Evolutionary conservation across 345 rosid species (phyloP).

Genomic region (Fremontodendron californicum): DNA sequence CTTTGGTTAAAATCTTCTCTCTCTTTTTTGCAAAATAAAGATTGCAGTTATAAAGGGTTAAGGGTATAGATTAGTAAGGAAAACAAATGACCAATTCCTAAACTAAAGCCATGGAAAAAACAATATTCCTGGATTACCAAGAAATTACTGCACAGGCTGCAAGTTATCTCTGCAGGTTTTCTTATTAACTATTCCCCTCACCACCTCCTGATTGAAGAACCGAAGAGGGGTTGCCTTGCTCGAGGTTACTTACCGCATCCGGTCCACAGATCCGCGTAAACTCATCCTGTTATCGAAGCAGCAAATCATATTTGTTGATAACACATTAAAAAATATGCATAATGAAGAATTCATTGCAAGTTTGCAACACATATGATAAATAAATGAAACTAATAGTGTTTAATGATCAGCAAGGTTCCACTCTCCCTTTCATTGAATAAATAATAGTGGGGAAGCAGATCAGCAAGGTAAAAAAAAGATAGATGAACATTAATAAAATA

Average conservation of each 20-base stretch:
- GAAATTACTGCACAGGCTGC: neutral
- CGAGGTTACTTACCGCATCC: constrained; percentile 64
- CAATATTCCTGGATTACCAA: neutral
- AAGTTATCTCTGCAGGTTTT: neutral
- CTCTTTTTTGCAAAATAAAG: neutral
- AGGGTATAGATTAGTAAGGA: constrained; percentile 8
- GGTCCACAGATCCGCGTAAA: constrained; percentile 65
- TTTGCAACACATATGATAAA: neutral
- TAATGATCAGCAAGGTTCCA: neutral
- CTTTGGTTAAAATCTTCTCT: neutral
- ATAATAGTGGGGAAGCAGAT: neutral
- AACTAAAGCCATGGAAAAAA: constrained; percentile 7
- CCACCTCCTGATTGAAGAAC: constrained; percentile 28
- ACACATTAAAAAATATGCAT: neutral
- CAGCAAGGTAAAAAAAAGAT: neutral
- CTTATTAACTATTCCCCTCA: constrained; percentile 36
- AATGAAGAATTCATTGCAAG: neutral
- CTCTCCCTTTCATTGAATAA: neutral
- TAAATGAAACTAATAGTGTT: neutral
- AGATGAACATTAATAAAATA: neutral
- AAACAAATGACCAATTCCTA: neutral
- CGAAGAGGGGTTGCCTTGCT: constrained; percentile 37
- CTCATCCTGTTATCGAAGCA: constrained; percentile 58
- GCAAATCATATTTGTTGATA: neutral
- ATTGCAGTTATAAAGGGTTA: constrained; percentile 5